Evolutionary conservation across 805 yeast species (phyloP), one percentile per base, ranked within the genome.

Genomic region (Kluyveromyces starmeri): DNA sequence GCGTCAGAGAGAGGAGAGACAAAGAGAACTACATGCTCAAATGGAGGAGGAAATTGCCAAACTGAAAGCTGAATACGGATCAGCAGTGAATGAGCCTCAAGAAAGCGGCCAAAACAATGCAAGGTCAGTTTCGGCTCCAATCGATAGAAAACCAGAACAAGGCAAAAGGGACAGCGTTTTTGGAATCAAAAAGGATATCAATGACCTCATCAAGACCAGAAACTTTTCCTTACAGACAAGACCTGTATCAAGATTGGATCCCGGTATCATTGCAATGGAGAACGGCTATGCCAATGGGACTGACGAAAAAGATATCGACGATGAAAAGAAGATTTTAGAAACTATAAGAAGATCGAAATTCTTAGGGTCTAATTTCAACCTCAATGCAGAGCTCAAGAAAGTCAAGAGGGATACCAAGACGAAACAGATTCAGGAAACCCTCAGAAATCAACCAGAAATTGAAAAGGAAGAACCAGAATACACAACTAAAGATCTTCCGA

Each of bases 311-410:
- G 49, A 41, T 20, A 28, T 53, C 14, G 40, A 42, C 12, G 48
- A 54, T n/a, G 58, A 57, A 35, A 51, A 50, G 38, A 46, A 43
- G 21, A 61, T 65, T 33, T 48, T 61, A 21, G 64, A 64, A 34
- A 66, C 69, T 12, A 62, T 65, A 20, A 58, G 69, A 52, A 58
- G 69, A 52, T 64, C 69, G 1, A 62, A 56, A 36, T 65, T 65
- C 41, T 51, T 65, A 21, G 70, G 70, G 7, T 65, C 70, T 7
- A 52, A 52, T 4, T 64, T 56, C 37, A 65, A 64, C 42, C 39
- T 61, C 25, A 51, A 51, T 28, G 37, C 53, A 35, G 66, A 59
- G 43, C 39, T 52, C 18, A 45, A 46, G 27, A 40, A 39, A 6
- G 47, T 50, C 13, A 28, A 46, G 15, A 37, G 39, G 20, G 37